Percentiles rank a stretch among this genome's conserved stretches.
These are phyloP conservation scores for Ceratobasidium papillatum DNA, from an alignment of 1,284 basidiomycete genomes.

Conservation along the genomic window DNA sequence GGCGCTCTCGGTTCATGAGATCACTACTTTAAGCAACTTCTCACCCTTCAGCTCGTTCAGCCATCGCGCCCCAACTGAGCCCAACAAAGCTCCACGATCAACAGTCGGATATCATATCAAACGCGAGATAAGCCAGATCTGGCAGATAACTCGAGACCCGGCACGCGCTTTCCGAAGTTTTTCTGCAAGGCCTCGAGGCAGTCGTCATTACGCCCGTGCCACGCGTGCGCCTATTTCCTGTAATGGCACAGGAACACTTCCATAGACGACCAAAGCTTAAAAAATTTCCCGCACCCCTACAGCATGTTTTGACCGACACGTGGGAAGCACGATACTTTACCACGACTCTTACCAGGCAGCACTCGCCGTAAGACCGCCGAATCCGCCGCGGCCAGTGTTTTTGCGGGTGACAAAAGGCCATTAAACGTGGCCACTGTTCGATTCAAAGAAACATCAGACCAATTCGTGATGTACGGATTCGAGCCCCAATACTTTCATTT, in stretches of 20 bases:
- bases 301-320: slow-evolving; percentile 30
- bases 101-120: slow-evolving; percentile 21
- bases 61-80: neutral
- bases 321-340: slow-evolving; percentile 26
- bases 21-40: slow-evolving; percentile 25
- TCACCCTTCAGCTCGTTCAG: neutral
- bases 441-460: slow-evolving; percentile 3
- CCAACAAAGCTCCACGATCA: slow-evolving; percentile 34
- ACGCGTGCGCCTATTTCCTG: slow-evolving; percentile 28
- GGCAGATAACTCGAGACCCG: slow-evolving; percentile 23
- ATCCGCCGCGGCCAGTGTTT: neutral
- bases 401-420: slow-evolving; percentile 23
- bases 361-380: slow-evolving; percentile 11
- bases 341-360: neutral
- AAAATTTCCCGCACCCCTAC: slow-evolving; percentile 29
- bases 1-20: neutral
- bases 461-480: neutral
- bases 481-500: slow-evolving; percentile 21
- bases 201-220: slow-evolving; percentile 34
- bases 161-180: slow-evolving; percentile 28
- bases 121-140: slow-evolving; percentile 29
- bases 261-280: slow-evolving; percentile 24
- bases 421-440: slow-evolving; percentile 20
- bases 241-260: slow-evolving; percentile 15
- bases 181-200: slow-evolving; percentile 13